phyloP scores from a whole-genome alignment of 2,329 filamentous ascomycete genomes.

The Trichoderma breve region DNA sequence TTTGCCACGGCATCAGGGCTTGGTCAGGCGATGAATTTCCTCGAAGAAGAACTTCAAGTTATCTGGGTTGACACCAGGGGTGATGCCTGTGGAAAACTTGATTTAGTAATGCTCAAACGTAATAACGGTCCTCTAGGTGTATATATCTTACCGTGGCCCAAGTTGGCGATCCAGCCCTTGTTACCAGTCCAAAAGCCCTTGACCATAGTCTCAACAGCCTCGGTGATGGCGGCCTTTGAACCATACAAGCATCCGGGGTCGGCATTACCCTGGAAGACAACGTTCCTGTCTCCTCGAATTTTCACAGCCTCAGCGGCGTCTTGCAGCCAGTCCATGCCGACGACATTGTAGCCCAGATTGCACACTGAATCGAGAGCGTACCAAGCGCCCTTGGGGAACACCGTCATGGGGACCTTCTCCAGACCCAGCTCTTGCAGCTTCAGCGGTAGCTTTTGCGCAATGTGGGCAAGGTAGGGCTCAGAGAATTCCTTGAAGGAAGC shows the following conservation, averaged over 20 bases:
- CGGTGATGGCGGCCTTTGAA: conserved; percentile 74
- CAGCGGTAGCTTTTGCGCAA: conserved; percentile 74
- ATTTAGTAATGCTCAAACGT: conserved; percentile 10
- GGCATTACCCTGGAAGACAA: conserved; percentile 90
- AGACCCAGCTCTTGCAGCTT: conserved; percentile 71
- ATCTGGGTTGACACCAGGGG: conserved; percentile 90
- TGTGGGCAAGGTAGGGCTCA: conserved; percentile 81
- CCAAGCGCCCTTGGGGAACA: conserved; percentile 98
- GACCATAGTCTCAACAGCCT: conserved; percentile 81
- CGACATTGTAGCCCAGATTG: conserved; percentile 85
- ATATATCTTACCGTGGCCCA: conserved; percentile 76
- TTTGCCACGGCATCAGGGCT: conserved; percentile 27
- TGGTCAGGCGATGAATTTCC: conserved; percentile 75
- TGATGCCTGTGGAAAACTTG: conserved; percentile 63
- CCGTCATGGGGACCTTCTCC: conserved; percentile 88
- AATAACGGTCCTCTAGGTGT: too few relatives aligned
- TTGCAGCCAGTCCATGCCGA: conserved; percentile 93
- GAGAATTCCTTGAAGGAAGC: conserved; percentile 79
- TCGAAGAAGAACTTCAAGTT: conserved; percentile 91
- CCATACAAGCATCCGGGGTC: conserved; percentile 94
- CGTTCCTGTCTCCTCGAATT: conserved; percentile 69
- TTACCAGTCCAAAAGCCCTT: conserved; percentile 76
- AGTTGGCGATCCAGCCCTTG: conserved; percentile 93
- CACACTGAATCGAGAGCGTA: conserved; percentile 87
- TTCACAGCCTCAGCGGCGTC: conserved; percentile 81